Percentiles rank a stretch among this genome's conserved stretches.
phyloP scores from a whole-genome alignment of 495 filamentous ascomycete genomes.

The Aspergillus homomorphus region DNA sequence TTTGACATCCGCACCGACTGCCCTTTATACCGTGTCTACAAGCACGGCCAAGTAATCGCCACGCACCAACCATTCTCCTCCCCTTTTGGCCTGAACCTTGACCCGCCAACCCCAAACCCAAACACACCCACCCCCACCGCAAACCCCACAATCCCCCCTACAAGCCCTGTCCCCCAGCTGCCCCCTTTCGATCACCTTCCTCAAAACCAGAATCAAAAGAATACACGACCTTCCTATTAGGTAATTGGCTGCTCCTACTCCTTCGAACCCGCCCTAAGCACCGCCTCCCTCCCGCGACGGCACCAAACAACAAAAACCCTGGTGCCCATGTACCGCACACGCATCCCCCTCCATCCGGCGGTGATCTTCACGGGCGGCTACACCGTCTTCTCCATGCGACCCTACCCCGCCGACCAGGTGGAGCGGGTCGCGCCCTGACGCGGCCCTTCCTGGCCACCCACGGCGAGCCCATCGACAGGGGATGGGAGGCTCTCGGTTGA shows the following conservation, averaged over 20 bases:
- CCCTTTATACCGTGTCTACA: constrained; percentile 53
- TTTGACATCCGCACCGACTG: constrained; percentile 52
- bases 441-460: constrained; percentile 45
- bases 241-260: constrained; percentile 58
- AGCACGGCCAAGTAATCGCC: constrained; percentile 28
- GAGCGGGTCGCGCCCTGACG: constrained; percentile 48
- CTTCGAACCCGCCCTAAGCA: constrained; percentile 49
- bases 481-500: constrained; percentile 47
- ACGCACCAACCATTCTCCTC: constrained; percentile 31
- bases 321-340: constrained; percentile 55
- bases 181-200: too few relatives aligned
- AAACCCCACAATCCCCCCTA: too few relatives aligned
- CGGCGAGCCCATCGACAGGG: constrained; percentile 60
- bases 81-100: constrained; percentile 40
- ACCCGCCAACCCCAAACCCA: not conserved
- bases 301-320: constrained; percentile 37
- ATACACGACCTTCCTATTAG: constrained; percentile 57
- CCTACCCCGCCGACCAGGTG: constrained; percentile 44
- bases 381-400: constrained; percentile 55
- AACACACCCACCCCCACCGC: not conserved
- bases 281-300: constrained; percentile 42
- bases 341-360: constrained; percentile 44
- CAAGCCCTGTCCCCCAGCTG: too few relatives aligned
- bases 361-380: constrained; percentile 49
- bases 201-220: constrained; percentile 6